Evolutionary conservation across 164 flowering plant species (phyloP).

Genomic region (Umbilicus rupestris): DNA sequence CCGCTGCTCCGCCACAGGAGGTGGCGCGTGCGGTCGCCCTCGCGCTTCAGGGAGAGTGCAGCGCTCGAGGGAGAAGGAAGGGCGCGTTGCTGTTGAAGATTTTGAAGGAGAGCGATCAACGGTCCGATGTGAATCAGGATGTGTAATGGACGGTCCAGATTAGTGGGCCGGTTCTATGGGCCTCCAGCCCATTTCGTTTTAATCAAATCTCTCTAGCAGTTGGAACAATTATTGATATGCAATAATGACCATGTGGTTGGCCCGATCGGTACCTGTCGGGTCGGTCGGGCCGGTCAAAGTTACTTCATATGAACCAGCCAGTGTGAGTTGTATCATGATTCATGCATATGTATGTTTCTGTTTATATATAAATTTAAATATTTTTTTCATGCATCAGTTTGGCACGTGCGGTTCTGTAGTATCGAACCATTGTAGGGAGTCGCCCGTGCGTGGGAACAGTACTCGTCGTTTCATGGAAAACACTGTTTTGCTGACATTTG

Average conservation of each 20-base stretch:
- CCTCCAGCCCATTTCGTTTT: too few relatives aligned
- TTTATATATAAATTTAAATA: too few relatives aligned
- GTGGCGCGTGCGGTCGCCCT: conserved; percentile 73
- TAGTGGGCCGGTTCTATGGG: neutral
- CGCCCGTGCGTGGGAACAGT: too few relatives aligned
- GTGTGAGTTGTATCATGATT: too few relatives aligned
- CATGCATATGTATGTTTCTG: too few relatives aligned
- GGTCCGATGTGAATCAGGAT: conserved; percentile 3
- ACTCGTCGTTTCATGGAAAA: too few relatives aligned
- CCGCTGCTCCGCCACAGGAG: conserved; percentile 51
- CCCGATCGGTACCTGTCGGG: neutral
- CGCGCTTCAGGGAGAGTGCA: conserved; percentile 74
- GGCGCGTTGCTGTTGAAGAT: conserved; percentile 59
- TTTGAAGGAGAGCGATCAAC: conserved; percentile 25
- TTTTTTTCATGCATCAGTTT: too few relatives aligned
- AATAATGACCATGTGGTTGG: neutral
- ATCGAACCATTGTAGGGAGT: too few relatives aligned
- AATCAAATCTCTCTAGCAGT: too few relatives aligned
- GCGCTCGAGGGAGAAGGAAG: conserved; percentile 65
- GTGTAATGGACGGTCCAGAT: conserved; percentile 4
- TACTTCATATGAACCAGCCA: neutral
- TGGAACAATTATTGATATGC: neutral
- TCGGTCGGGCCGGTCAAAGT: neutral
- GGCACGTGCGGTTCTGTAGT: too few relatives aligned
- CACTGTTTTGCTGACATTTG: neutral